Evolutionary conservation across 1,139 yeast species (phyloP), one percentile per base, ranked within the genome.

Genomic region (Taiozyma sp.): DNA sequence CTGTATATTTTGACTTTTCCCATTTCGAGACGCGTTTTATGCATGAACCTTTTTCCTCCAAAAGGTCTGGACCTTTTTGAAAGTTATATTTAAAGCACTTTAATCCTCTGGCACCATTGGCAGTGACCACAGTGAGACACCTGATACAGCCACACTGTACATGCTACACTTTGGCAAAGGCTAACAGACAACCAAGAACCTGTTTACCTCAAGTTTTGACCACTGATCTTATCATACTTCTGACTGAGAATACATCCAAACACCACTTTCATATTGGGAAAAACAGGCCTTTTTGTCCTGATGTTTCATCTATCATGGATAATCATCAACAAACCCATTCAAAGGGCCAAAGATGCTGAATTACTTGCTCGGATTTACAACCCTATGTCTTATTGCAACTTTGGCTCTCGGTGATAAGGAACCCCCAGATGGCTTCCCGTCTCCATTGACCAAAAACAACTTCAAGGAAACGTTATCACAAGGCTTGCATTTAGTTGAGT

Each of bases 401-500:
- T 6, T 19, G 6, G 41, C 8, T 3, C 24, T 38, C 14, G 19
- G 41, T 22, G 41, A 38, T 10, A 38, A 2, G 19, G 41, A 38
- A 4, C 2, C 4, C 9, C 36, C 36, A 6, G 19, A 3, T 1
- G 41, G 41, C 4, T 63, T 70, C 51, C 73, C 74, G 1, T 62
- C 54, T 4, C 70, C 72, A 4, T 48, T 70, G 38, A 65, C 64
- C 5, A 54, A 56, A 24, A 56, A 56, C 6, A 61, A 62, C 23
- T 60, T 60, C 53, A 48, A 49, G 13, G 23, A 52, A 2, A 51
- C 49, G 44, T 65, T 84, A 4, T 61, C 75, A 19, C 64, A 70
- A 12, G 80, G 80, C 14, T 66, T 83, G 29, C 80, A 86, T 48
- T 49, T 62, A 50, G 80, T 84, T 16, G 89, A 84, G 63, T 85